A percentile compares a stretch with the other conserved stretches of the same genome.
phyloP scores from a whole-genome alignment of 257 asterid genomes.

The Ligustrum vulgare region DNA sequence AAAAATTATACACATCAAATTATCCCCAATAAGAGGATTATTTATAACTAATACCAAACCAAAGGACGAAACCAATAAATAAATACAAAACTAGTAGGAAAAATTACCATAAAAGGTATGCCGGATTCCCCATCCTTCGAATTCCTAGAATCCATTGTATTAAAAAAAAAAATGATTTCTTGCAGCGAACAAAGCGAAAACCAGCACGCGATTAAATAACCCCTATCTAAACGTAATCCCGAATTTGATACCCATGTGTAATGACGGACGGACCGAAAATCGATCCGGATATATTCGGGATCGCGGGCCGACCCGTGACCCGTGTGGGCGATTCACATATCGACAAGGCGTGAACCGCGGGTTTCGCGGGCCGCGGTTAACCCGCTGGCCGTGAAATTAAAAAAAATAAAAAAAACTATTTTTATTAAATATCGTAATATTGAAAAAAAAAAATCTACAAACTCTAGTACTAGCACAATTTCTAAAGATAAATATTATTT shows the following conservation, averaged over 20 bases:
- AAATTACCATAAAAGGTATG: slow-evolving; percentile 28
- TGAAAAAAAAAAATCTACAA: no score
- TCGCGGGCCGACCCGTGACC: no score
- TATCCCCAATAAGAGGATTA: not conserved
- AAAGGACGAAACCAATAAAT: not conserved
- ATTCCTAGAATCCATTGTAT: slow-evolving; percentile 35
- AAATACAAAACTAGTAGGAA: not conserved
- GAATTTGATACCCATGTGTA: slow-evolving; percentile 8
- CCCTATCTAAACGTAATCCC: not conserved
- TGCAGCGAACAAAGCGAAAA: not conserved
- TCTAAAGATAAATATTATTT: no score
- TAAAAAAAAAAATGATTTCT: not conserved
- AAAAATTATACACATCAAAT: not conserved
- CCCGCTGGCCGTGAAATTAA: no score
- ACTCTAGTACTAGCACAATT: no score
- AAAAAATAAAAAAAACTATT: no score
- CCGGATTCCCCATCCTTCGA: slow-evolving; percentile 31
- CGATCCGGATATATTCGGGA: no score
- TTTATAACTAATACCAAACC: not conserved
- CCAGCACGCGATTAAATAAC: not conserved
- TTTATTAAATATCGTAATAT: no score
- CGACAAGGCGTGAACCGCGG: no score
- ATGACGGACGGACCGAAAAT: no score
- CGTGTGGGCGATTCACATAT: no score
- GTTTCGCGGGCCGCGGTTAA: no score